Base-by-base conservation (phyloP, 1,284 basidiomycete species). In the Mrakiaceae sp. region DNA sequence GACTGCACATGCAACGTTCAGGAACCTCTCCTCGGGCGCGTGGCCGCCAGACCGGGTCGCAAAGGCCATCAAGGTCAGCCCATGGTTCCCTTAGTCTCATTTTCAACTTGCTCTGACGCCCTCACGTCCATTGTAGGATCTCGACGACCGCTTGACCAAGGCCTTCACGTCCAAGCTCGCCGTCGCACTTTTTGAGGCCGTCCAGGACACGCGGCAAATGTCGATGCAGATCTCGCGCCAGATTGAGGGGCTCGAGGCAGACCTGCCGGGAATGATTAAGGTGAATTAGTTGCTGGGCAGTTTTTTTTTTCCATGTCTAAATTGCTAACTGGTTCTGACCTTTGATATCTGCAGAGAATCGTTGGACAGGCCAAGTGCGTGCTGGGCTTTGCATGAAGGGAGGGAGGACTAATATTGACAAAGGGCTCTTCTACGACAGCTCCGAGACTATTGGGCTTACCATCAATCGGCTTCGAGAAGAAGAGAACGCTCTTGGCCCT, bases 131-230 rank as follows among this genome's bases (percentile, higher is more conserved):
- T 27, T 27, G 27, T 27, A 27, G 12, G 70, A 71, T 40, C 65
- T 71, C 8, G 70, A 71, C 50, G 70, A 68, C 14, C 61, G 69
- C 0, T 53, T 69, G 51, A 69, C 67, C 1, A 70, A 70, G 53
- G 68, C 68, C 3, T 71, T 71, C 53, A 68, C 70, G 2, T 65
- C 64, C 12, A 71, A 71, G 50, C 68, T 71, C 61, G 60, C 64
- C 10, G 65, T 69, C 11, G 70, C 70, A 2, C 68, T 71, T 53
- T 71, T 69, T 27, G 52, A 64, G 4, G 66, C 69, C 2, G 52
- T 71, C 1, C 70, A 71, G 42, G 69, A 71, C 27, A 68, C 67
- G 0, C 69, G 70, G 0, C 58, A 62, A 11, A 67, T 68, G 2
- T 66, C 67, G 8, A 50, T 59, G 2, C 58, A 68, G 49, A 68